A percentile compares a stretch with the other conserved stretches of the same genome.
These are phyloP conservation scores for Cicer arietinum DNA, from an alignment of 306 rosid genomes.

Conservation along the genomic window DNA sequence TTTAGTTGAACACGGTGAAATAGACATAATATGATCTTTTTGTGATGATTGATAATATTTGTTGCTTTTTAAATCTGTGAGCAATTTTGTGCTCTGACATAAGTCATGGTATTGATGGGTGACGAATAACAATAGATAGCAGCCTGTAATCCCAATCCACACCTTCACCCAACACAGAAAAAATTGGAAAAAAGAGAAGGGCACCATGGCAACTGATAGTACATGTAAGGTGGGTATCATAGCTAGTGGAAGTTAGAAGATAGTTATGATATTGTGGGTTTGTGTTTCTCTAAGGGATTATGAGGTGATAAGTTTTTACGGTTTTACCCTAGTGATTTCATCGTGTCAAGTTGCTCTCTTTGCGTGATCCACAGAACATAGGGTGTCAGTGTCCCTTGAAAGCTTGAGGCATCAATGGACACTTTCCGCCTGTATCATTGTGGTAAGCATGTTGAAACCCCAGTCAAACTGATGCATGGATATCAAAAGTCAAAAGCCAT, in stretches of 20 bases:
- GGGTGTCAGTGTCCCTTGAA: too few relatives aligned
- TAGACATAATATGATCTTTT: conserved; percentile 25
- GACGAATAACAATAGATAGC: neutral
- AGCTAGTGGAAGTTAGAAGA: neutral
- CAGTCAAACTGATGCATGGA: neutral
- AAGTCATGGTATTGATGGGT: neutral
- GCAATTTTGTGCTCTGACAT: conserved; percentile 13
- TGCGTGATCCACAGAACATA: too few relatives aligned
- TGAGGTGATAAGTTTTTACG: neutral
- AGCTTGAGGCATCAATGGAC: neutral
- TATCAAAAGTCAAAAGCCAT: too few relatives aligned
- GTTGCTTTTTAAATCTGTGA: conserved; percentile 32
- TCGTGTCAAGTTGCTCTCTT: neutral
- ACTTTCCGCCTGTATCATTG: neutral
- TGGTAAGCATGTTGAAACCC: neutral
- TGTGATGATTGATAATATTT: conserved; percentile 27
- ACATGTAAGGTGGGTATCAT: neutral
- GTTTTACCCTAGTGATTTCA: neutral
- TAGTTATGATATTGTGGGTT: neutral
- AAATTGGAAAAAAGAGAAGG: neutral
- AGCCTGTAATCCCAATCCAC: neutral
- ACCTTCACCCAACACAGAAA: neutral
- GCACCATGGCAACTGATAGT: neutral
- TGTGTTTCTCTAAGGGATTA: neutral
- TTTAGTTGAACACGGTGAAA: conserved; percentile 18